Evolutionary conservation across 2,329 filamentous ascomycete genomes (phyloP), one percentile per base, ranked within the genome.

Genomic region (Aspergillus chevalieri): DNA sequence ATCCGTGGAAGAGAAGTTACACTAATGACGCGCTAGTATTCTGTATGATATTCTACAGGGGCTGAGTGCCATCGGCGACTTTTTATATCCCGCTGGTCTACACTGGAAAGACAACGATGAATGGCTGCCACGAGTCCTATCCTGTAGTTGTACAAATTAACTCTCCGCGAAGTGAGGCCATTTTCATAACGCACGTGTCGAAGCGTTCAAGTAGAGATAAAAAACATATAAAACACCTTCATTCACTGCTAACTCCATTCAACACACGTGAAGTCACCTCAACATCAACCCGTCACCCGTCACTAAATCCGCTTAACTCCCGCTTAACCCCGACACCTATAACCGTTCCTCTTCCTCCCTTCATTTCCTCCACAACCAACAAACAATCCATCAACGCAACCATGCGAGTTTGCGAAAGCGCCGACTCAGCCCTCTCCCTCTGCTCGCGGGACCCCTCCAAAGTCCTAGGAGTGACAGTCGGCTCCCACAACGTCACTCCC

Each of bases 361-460:
- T 6, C n/a, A 17, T 36, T n/a, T 36, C 14, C 34, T 28, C 26
- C 26, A 30, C 9, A 30, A 30, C 26, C 9, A 30, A 30, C 26
- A 28, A 12, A 4, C 26, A 30, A 30, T 22, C 26, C 10, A 30
- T 12, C 9, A 30, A 30, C 26, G 4, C 26, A 30, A 36, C 15
- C n/a, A 36, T 36, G 34, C 34, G 14, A 36, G 14, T 17, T n/a
- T n/a, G 34, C 34, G 6, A 36, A 36, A 36, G 34, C 3, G 34
- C 10, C 34, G 34, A 36, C 15, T 4, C 14, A 7, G 34, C 34
- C 26, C 47, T 66, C 28, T 49, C 58, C 17, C 56, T 63, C 33
- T 61, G 64, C 46, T 53, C 67, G 42, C 57, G 55, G 10, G 65
- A 70, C 42, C 50, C 57, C 10, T 61, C 66, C 41, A 70, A 69